Conservation (phyloP, 495 filamentous ascomycete genomes). For the Penicillium canariense region DNA sequence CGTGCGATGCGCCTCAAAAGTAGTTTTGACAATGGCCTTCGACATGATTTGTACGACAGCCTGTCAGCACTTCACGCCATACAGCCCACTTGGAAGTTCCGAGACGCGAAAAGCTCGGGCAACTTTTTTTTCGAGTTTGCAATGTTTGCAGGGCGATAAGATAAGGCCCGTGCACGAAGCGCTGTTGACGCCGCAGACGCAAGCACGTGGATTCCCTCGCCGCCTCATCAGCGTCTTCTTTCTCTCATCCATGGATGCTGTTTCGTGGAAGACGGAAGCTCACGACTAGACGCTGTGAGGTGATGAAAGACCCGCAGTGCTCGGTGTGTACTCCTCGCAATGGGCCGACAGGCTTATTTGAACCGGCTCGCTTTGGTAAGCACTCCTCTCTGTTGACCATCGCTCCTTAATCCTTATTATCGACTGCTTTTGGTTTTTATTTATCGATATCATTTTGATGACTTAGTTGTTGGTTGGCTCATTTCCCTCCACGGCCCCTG, state of each 20-base stretch:
- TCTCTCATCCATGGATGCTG: not conserved
- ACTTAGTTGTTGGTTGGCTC: not conserved
- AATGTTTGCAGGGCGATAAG: conserved; percentile 36
- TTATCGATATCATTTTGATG: not conserved
- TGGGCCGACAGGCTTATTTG: conserved; percentile 53
- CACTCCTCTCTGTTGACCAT: conserved; percentile 6
- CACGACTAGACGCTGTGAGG: not conserved
- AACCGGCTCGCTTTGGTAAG: conserved; percentile 55
- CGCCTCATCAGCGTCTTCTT: not conserved
- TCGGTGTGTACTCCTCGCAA: conserved; percentile 17
- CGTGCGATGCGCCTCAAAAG: conserved; percentile 75
- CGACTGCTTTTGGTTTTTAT: not conserved
- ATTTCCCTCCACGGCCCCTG: not conserved
- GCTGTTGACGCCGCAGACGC: not conserved
- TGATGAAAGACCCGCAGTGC: conserved; percentile 2
- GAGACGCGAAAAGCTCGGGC: conserved; percentile 27
- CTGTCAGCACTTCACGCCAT: conserved; percentile 20
- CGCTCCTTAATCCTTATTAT: not conserved
- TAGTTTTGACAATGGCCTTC: conserved; percentile 64
- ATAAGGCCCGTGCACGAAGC: conserved; percentile 25
- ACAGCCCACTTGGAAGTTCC: conserved; percentile 10
- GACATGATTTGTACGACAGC: conserved; percentile 40
- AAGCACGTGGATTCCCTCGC: conserved; percentile 3
- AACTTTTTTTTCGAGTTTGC: conserved; percentile 48
- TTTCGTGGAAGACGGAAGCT: not conserved